Percentiles rank a stretch among this genome's conserved stretches.
phyloP scores from a whole-genome alignment of 2,329 filamentous ascomycete species.

The Penicillium palitans region DNA sequence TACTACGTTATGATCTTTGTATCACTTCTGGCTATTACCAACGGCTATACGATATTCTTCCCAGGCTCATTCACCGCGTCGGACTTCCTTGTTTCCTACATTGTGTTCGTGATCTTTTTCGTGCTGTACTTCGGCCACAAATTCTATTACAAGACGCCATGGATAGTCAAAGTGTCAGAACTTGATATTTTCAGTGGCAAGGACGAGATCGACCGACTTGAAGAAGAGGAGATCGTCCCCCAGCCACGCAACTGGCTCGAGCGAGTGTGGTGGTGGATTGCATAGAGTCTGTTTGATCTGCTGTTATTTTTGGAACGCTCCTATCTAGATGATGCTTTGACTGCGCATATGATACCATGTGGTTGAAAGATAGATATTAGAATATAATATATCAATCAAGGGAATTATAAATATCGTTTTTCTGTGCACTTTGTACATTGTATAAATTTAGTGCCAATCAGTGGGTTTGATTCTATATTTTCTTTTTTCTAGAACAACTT shows the following conservation, averaged over 20 bases:
- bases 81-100: conserved; percentile 56
- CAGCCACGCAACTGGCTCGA: conserved; percentile 46
- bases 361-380: background rate
- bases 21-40: conserved; percentile 54
- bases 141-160: conserved; percentile 34
- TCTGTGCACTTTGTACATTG: background rate
- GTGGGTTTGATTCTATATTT: background rate
- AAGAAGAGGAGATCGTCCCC: conserved; percentile 43
- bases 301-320: background rate
- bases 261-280: conserved; percentile 51
- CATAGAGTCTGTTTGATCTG: conserved; percentile 23
- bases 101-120: conserved; percentile 55
- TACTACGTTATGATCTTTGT: conserved; percentile 53
- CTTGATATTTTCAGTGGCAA: conserved; percentile 50
- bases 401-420: background rate
- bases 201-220: conserved; percentile 47
- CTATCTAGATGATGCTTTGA: background rate
- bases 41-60: conserved; percentile 58
- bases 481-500: background rate
- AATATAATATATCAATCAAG: no score
- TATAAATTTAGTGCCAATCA: background rate
- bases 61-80: conserved; percentile 48
- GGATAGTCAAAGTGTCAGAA: conserved; percentile 36
- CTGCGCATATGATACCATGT: background rate
- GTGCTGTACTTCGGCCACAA: conserved; percentile 43